A percentile compares a stretch with the other conserved stretches of the same genome.
phyloP scores from a whole-genome alignment of 2,329 filamentous ascomycete species.

The Aspergillus novoparasiticus region DNA sequence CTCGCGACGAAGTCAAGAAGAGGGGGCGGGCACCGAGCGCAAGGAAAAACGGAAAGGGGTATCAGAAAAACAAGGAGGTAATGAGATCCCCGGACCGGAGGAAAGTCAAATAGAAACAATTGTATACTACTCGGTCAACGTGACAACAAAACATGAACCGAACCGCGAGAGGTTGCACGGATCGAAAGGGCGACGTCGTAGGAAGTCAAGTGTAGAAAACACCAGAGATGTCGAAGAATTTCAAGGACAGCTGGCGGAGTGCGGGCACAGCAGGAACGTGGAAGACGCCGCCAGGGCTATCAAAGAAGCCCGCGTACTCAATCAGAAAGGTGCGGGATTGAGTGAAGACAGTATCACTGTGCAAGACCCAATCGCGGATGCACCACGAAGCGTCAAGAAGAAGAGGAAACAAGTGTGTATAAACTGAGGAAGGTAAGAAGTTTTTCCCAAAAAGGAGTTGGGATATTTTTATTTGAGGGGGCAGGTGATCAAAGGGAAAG shows the following conservation, averaged over 20 bases:
- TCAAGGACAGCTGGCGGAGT: constrained; percentile 12
- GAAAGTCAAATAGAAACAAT: constrained; percentile 17
- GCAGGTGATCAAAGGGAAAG: constrained; percentile 5
- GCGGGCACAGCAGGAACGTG: constrained; percentile 26
- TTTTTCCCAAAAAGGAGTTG: constrained; percentile 18
- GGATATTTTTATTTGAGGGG: constrained; percentile 3
- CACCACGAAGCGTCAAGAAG: background rate
- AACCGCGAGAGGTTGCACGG: constrained; percentile 4
- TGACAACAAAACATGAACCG: background rate
- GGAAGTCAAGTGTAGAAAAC: constrained; percentile 4
- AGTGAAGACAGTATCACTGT: constrained; percentile 2
- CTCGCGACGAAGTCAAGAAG: constrained; percentile 16
- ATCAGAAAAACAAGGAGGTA: constrained; percentile 24
- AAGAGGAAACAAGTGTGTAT: constrained; percentile 6
- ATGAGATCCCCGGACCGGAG: constrained; percentile 9
- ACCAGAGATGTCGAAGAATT: constrained; percentile 15
- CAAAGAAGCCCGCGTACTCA: constrained; percentile 20
- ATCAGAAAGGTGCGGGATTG: constrained; percentile 13
- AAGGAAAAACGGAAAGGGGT: constrained; percentile 24
- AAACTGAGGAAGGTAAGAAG: constrained; percentile 5
- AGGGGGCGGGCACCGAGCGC: constrained; percentile 14
- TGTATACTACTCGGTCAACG: background rate
- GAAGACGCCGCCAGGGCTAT: constrained; percentile 29
- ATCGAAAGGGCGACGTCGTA: constrained; percentile 5
- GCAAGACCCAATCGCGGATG: constrained; percentile 1